Evolutionary conservation across 345 rosid species (phyloP).

Genomic region (Populus euphratica): DNA sequence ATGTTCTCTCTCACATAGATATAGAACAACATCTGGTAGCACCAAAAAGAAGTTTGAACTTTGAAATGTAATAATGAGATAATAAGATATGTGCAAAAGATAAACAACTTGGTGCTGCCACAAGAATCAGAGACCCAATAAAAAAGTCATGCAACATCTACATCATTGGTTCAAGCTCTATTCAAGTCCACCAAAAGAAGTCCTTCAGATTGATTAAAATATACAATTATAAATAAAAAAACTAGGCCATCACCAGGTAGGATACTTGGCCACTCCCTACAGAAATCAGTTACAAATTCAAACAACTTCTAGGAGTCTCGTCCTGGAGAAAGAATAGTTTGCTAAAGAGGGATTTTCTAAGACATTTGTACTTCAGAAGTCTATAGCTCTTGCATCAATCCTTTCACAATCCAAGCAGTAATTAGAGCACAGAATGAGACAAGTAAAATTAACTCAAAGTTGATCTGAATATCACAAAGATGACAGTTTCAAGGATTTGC

Average conservation of each 20-base stretch:
- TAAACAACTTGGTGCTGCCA: neutral
- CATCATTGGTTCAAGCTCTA: neutral
- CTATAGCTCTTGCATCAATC: neutral
- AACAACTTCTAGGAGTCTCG: neutral
- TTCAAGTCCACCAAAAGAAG: neutral
- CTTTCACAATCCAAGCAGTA: neutral
- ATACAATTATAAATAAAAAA: neutral
- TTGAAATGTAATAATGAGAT: constrained; percentile 1
- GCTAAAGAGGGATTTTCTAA: neutral
- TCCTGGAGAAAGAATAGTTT: neutral
- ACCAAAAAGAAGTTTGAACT: neutral
- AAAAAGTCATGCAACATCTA: neutral
- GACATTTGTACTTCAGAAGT: neutral
- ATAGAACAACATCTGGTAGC: constrained; percentile 69
- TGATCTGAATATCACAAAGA: neutral
- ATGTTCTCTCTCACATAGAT: constrained; percentile 96
- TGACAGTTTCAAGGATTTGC: neutral
- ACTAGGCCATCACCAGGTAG: neutral
- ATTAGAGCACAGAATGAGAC: neutral
- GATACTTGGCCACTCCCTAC: neutral
- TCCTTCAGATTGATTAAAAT: neutral
- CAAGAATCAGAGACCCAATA: neutral
- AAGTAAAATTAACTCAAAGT: neutral
- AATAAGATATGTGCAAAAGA: neutral
- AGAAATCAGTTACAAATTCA: neutral